phyloP scores from a whole-genome alignment of 352 stramenopile species.

The Nothophytophthora sp. region DNA sequence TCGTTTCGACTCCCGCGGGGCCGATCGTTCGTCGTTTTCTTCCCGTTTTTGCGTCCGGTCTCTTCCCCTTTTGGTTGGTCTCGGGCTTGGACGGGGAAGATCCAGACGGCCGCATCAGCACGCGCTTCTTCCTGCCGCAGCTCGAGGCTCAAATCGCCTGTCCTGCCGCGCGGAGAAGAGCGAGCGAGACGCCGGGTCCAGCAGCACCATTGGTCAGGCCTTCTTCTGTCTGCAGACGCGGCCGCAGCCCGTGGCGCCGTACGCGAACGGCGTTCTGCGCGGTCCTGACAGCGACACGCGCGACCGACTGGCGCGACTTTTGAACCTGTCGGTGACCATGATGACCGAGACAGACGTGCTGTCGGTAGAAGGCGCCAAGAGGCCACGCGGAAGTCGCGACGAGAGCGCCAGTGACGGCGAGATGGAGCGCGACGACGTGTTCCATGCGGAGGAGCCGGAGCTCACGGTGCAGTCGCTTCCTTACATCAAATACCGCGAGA shows the following conservation, averaged over 20 bases:
- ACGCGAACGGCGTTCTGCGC: slow-evolving; percentile 20
- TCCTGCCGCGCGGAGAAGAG: slow-evolving; percentile 21
- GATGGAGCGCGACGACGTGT: no score
- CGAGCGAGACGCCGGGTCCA: slow-evolving; percentile 20
- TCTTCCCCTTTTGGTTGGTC: slow-evolving; percentile 18
- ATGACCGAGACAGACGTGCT: slow-evolving; percentile 27
- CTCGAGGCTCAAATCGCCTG: slow-evolving; percentile 27
- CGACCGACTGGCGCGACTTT: slow-evolving; percentile 18
- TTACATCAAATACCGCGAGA: slow-evolving; percentile 66
- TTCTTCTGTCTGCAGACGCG: slow-evolving; percentile 56
- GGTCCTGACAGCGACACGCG: slow-evolving; percentile 22
- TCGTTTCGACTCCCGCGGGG: no score
- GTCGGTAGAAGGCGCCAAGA: slow-evolving; percentile 7
- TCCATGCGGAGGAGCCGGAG: no score
- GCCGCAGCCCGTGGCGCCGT: slow-evolving; percentile 32
- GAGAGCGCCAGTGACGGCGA: slow-evolving; percentile 23
- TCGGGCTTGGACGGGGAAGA: background rate
- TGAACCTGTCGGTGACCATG: slow-evolving; percentile 27
- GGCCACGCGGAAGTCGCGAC: slow-evolving; percentile 3
- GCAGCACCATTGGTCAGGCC: slow-evolving; percentile 53
- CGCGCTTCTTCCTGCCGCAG: background rate
- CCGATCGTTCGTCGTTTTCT: slow-evolving; percentile 18
- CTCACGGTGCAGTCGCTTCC: slow-evolving; percentile 68
- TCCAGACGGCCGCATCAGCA: background rate
- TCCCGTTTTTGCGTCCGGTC: background rate